Base-by-base conservation (phyloP, 805 yeast species). In the Lachancea fermentati region DNA sequence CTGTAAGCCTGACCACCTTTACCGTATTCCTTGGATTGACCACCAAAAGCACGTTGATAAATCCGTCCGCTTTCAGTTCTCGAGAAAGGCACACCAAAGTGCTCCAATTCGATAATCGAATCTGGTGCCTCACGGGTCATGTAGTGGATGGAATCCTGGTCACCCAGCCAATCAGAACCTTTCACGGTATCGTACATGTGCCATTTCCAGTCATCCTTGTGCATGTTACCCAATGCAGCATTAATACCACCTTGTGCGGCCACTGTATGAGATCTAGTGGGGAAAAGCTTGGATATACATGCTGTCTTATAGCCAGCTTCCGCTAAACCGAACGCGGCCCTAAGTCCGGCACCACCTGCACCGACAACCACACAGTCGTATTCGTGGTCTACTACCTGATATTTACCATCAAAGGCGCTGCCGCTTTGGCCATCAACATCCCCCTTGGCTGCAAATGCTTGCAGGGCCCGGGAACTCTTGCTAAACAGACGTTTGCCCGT, bases 241-340 rank as follows among this genome's bases (percentile, higher is more conserved):
- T 91, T 91, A 69, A 91, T 93, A 72, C 98, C 98, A 70, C 98
- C 98, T 70, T 91, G 98, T 37, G 98, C 98, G 43, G 97, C 97
- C 37, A 91, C 98, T 15, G 98, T 91, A 65, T 91, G 98, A 14
- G 97, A 89, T 71, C 98, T 84, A 22, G 98, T 91, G 42, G 97
- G 98, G 76, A 91, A 91, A 58, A 91, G 78, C 70, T 91, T 91
- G 51, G 97, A 82, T 55, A 91, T 79, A 78, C 98, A 93, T 28
- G 98, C 98, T 34, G 96, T 91, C 67, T 93, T 91, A 73, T 75
- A 91, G 32, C 98, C 98, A 41, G 95, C 95, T 62, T 87, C 89
- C 43, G 97, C 96, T 43, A 91, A 75, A 50, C 98, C 98, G 55
- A 91, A 93, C 29, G 98, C 97, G 31, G 98, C 98, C 71, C 98